Conservation (phyloP, 2,329 filamentous ascomycete genomes). For the Escovopsis sp. region DNA sequence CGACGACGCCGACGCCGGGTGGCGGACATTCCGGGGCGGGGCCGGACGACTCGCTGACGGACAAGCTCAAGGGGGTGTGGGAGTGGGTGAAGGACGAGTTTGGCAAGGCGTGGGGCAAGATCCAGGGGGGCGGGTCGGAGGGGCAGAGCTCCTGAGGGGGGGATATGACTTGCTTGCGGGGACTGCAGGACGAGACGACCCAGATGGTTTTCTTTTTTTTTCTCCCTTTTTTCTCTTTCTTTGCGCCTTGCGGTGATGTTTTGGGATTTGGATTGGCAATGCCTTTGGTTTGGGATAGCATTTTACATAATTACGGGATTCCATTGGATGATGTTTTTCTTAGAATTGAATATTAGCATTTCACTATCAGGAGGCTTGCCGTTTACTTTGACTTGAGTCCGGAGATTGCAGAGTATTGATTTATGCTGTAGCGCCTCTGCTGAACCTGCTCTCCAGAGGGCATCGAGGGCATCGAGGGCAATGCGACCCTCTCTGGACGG, state of each 20-base stretch:
- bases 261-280: too few species aligned
- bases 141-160: not conserved
- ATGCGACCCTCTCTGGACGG: too few species aligned
- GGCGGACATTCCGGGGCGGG: constrained; percentile 7
- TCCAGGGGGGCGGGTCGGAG: constrained; percentile 14
- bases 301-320: too few species aligned
- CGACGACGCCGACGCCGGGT: constrained; percentile 5
- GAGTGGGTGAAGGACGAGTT: constrained; percentile 37
- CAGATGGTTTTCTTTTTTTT: not conserved
- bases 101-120: constrained; percentile 30
- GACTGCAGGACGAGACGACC: not conserved
- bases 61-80: constrained; percentile 29
- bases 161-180: not conserved
- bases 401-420: too few species aligned
- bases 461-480: too few species aligned
- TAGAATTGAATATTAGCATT: too few species aligned
- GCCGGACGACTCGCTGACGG: constrained; percentile 10
- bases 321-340: too few species aligned
- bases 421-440: too few species aligned
- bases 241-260: not conserved
- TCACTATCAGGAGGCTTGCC: too few species aligned
- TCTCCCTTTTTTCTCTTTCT: not conserved
- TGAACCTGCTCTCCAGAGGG: too few species aligned
- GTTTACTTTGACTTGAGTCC: too few species aligned
- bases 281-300: too few species aligned